Evolutionary conservation across 2,329 filamentous ascomycete genomes (phyloP).

Genomic region (Diplodia scrobiculata): DNA sequence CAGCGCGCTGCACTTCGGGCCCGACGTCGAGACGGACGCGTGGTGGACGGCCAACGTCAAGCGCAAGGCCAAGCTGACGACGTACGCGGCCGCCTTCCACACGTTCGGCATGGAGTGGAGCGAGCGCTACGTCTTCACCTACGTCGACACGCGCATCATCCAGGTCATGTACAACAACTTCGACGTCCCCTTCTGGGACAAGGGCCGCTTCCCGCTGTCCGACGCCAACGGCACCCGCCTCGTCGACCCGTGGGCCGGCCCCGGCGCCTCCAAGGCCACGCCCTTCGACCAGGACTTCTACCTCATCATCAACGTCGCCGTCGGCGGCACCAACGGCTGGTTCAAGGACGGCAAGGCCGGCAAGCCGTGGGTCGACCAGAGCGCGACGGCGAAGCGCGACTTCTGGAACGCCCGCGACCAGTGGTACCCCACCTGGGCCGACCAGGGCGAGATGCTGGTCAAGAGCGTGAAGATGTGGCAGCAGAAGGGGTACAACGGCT

Average conservation of each 20-base stretch:
- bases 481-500: slow-evolving; percentile 53
- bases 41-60: slow-evolving; percentile 86
- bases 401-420: slow-evolving; percentile 70
- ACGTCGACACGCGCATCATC: slow-evolving; percentile 75
- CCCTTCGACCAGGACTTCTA: slow-evolving; percentile 78
- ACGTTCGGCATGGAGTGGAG: slow-evolving; percentile 84
- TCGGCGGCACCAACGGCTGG: slow-evolving; percentile 80
- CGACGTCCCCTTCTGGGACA: slow-evolving; percentile 66
- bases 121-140: slow-evolving; percentile 85
- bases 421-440: slow-evolving; percentile 73
- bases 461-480: slow-evolving; percentile 64
- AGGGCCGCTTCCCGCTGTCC: slow-evolving; percentile 66
- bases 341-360: slow-evolving; percentile 70
- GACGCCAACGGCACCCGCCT: slow-evolving; percentile 67
- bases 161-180: slow-evolving; percentile 80
- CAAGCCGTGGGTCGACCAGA: slow-evolving; percentile 79
- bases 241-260: slow-evolving; percentile 64
- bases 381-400: slow-evolving; percentile 67
- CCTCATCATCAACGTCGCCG: slow-evolving; percentile 73
- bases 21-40: slow-evolving; percentile 68
- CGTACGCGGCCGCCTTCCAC: slow-evolving; percentile 69
- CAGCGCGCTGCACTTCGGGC: slow-evolving; percentile 81
- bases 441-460: slow-evolving; percentile 64
- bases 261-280: slow-evolving; percentile 59
- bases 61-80: slow-evolving; percentile 71